phyloP scores from a whole-genome alignment of 1,139 yeast species.

The Hyphopichia wangnamkhiaoensis region DNA sequence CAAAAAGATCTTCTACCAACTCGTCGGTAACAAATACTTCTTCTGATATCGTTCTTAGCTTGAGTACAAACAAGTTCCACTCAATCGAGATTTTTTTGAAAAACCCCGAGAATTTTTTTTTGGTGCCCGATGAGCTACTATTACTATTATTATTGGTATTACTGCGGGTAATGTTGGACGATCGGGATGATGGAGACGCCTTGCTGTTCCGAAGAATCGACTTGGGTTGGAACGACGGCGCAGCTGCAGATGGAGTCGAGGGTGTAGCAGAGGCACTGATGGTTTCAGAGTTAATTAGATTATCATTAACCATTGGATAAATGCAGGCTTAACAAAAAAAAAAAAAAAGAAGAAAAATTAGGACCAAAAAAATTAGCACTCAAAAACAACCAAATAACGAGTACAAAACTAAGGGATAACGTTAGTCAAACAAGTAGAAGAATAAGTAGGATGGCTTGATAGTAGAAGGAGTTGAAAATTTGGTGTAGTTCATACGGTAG shows the following conservation, averaged over 20 bases:
- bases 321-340: background rate
- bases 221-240: slow-evolving; percentile 8
- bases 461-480: too few relatives aligned
- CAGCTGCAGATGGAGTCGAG: background rate
- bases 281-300: background rate
- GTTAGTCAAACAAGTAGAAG: too few relatives aligned
- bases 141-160: background rate
- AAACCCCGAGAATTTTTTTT: slow-evolving; percentile 21
- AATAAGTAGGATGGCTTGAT: too few relatives aligned
- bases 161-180: slow-evolving; percentile 2
- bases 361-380: too few relatives aligned
- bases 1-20: slow-evolving; percentile 44
- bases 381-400: background rate
- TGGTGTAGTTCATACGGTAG: too few relatives aligned
- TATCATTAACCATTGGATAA: background rate
- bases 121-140: slow-evolving; percentile 6
- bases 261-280: background rate
- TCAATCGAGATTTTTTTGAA: slow-evolving; percentile 36
- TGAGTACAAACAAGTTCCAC: slow-evolving; percentile 33
- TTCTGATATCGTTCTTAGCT: slow-evolving; percentile 41
- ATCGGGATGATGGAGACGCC: slow-evolving; percentile 5
- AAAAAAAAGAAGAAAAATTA: too few relatives aligned
- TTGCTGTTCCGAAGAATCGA: slow-evolving; percentile 8
- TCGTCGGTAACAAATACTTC: slow-evolving; percentile 45
- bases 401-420: background rate